Base-by-base conservation (phyloP, 192 early-diverging fungal genomes). In the Dissophora ornata region DNA sequence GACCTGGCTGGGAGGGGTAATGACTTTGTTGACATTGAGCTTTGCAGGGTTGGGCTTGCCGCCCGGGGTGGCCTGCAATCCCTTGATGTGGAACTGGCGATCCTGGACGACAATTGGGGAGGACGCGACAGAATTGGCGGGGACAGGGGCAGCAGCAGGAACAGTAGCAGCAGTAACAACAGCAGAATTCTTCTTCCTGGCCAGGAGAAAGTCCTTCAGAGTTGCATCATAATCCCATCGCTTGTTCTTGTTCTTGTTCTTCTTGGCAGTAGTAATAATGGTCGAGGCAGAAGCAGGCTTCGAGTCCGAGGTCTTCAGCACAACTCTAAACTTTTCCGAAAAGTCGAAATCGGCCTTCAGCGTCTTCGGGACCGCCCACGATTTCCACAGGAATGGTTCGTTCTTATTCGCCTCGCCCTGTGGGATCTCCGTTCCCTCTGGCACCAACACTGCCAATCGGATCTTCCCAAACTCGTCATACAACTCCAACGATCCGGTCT, bases 301-400 rank as follows among this genome's bases (percentile, higher is more conserved):
- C n/a, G n/a, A 28, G 40, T 13, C 53, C 0, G 53, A 56, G 25
- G 66, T 74, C 49, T 59, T 74, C 6, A 74, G 32, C 10, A 58
- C 33, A 24, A 74, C 38, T 2, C 70, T 57, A n/a, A 74, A 74
- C 48, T 60, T 64, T 32, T 74, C 70, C 11, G 70, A 74, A 45
- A 74, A 74, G 11, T 74, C 70, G 42, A 65, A 64, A 0, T 59
- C 62, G 5, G 55, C n/a, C 10, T 24, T 12, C 12, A 74, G 54
- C 1, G 34, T 59, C 56, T 45, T 42, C 1, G 70, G 70, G 29
- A 74, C 41, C 30, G 38, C 44, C 70, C 70, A 74, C 4, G 36
- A 19, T 48, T 74, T 57, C 70, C 70, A 64, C 41, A 74, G 25
- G 42, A 74, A 74, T 0, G 70, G 62, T 8, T 55, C 33, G 16